Base-by-base conservation (phyloP, 106 monocot species). In the Agapanthus africanus region DNA sequence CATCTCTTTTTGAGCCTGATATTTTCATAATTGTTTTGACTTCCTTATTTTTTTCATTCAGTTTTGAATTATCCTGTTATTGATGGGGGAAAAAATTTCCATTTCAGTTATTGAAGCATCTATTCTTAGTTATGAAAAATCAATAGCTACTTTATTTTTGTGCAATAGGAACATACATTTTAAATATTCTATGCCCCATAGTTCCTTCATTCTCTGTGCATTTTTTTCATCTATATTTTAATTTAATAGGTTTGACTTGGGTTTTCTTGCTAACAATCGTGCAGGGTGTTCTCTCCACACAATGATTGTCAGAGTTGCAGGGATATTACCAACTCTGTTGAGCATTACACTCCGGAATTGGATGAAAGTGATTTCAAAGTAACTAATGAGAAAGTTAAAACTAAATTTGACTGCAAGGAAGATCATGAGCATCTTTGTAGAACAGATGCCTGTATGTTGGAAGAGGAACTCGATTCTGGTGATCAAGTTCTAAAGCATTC, bases 381-480 rank as follows among this genome's bases (percentile, higher is more conserved):
- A 76, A 51, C 35, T 76, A 5, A 26, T 50, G 37, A 23, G 11
- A 47, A 49, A 62, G 35, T 26, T 35, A 31, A 44, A 27, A 25
- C 65, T 37, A 68, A 68, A 38, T n/a, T 50, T 50, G 23, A 26
- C 35, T 41, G 16, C 40, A 37, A 52, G 41, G 70, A 64, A 28
- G 34, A 25, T 74, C 63, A 32, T 54, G 46, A 52, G 27, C 40
- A 54, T 64, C 74, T 61, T 69, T 38, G 32, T 11, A 65, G 57
- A 63, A 18, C n/a, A n/a, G 39, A 37, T 40, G 47, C 59, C 6
- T 54, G 21, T 23, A 23, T 22, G 50, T 32, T 35, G 5, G 46
- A 57, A 61, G 50, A 13, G 59, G 42, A 26, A 26, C 54, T n/a
- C 30, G 15, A 14, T 46, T 70, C 15, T 63, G 51, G 22, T 59